Conservation (phyloP, 805 yeast genomes). For the Starmerella bacillaris region DNA sequence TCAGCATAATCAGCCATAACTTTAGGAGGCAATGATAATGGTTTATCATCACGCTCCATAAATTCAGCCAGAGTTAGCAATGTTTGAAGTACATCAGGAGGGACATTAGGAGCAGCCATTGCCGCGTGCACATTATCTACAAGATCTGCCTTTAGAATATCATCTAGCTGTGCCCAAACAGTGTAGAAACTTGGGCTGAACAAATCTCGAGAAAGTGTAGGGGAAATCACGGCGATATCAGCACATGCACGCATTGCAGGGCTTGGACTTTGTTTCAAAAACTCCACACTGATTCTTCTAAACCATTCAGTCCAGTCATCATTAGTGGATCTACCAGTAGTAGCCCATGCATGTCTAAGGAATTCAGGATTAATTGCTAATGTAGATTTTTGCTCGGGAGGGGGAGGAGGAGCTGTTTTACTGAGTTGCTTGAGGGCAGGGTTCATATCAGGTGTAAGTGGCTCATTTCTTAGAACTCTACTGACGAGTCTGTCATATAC, state of each 20-base stretch:
- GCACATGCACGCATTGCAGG: constrained; percentile 89
- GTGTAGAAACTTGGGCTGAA: constrained; percentile 91
- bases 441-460: constrained; percentile 58
- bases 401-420: constrained; percentile 24
- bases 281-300: constrained; percentile 63
- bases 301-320: constrained; percentile 99
- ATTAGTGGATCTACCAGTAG: constrained; percentile 67
- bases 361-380: constrained; percentile 49
- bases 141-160: constrained; percentile 76
- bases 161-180: constrained; percentile 84
- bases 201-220: constrained; percentile 66
- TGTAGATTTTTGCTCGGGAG: constrained; percentile 51
- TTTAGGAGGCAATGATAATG: constrained; percentile 77
- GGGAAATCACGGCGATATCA: constrained; percentile 66
- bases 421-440: constrained; percentile 33
- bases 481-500: constrained; percentile 67
- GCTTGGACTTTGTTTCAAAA: constrained; percentile 82
- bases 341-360: constrained; percentile 77
- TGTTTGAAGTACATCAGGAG: constrained; percentile 89
- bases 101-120: constrained; percentile 71
- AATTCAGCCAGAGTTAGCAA: constrained; percentile 80
- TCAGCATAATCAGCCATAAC: constrained; percentile 86
- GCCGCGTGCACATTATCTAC: constrained; percentile 76
- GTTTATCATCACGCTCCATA: constrained; percentile 93
- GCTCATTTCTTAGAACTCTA: constrained; percentile 65